Evolutionary conservation across 2,329 filamentous ascomycete species (phyloP), one percentile per base, ranked within the genome.

Genomic region (Pseudogymnoascus sp.): DNA sequence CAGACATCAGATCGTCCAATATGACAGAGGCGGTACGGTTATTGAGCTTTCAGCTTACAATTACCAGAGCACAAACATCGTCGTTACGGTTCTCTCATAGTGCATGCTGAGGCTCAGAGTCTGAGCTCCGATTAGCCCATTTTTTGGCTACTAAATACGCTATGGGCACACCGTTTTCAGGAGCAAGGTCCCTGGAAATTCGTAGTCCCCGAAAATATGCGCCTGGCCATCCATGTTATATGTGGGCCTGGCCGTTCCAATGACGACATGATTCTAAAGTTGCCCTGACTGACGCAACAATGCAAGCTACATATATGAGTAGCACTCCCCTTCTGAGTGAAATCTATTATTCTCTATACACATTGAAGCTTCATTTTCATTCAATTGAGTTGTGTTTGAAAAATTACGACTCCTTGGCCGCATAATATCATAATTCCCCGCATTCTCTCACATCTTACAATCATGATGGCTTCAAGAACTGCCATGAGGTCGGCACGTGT

Each of bases 381-480:
- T 55, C 49, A 55, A 55, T 33, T 33, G 49, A 55, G 29, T 11
- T 33, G 41, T 33, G 49, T 12, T 55, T 19, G 26, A 8, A 19
- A 33, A 10, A 12, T 12, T 14, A 10, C 3, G n/a, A 7, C 6
- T 19, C 29, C 5, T 2, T 14, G 8, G 33, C 5, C 49, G 49
- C 26, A 55, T 14, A 26, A 55, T 49, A 55, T 33, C 49, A 26
- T n/a, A 33, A 1, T 19, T 33, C 29, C n/a, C n/a, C 29, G 7
- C 26, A 55, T 37, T 61, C 38, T 58, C 31, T 61, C 58, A 39
- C 43, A 43, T 14, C 23, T 52, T 37, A 41, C 26, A 60, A 38
- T 59, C 60, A 65, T 19, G 39, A 72, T 72, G 39, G 61, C 69
- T 33, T 70, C 71, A 63, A 70, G 70, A 67, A 65, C 66, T 55